These are phyloP conservation scores for Globisporangium ultimum DNA, from an alignment of 352 stramenopile genomes.

Conservation along the genomic window DNA sequence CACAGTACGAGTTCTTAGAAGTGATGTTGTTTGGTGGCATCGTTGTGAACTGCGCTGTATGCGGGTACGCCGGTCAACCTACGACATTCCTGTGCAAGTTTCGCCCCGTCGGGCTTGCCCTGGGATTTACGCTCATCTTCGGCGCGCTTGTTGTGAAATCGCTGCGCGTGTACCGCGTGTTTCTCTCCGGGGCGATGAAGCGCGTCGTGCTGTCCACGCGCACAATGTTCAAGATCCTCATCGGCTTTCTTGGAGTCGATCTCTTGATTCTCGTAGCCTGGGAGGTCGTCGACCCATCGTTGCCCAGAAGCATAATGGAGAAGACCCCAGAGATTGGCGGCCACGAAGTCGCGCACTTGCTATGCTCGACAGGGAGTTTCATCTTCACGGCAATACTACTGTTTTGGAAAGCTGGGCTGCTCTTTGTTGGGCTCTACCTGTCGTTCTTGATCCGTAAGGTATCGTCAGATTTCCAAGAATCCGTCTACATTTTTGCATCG, in stretches of 20 bases:
- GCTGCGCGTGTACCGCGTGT: conserved; percentile 28
- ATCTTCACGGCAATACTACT: conserved; percentile 52
- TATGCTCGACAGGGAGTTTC: background rate
- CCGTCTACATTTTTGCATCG: conserved; percentile 32
- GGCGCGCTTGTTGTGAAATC: too few relatives aligned
- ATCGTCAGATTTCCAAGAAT: conserved; percentile 23
- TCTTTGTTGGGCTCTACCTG: conserved; percentile 39
- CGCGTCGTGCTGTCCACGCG: conserved; percentile 31
- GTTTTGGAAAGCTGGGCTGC: conserved; percentile 55
- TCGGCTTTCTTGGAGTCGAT: conserved; percentile 32
- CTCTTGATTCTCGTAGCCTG: conserved; percentile 28
- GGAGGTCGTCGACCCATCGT: conserved; percentile 1
- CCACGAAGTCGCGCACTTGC: background rate
- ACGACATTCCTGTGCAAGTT: conserved; percentile 8
- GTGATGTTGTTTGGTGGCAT: conserved; percentile 49
- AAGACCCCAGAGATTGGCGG: background rate
- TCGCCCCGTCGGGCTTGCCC: too few relatives aligned
- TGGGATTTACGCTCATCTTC: too few relatives aligned
- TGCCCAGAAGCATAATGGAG: background rate
- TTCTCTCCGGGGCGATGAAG: conserved; percentile 37
- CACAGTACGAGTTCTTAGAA: conserved; percentile 59
- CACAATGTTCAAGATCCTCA: conserved; percentile 44
- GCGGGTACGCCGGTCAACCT: conserved; percentile 43
- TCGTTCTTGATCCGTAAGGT: conserved; percentile 64
- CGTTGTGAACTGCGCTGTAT: conserved; percentile 31